Evolutionary conservation across 164 flowering plant genomes (phyloP).

Genomic region (Tetrastigma voinierianum): DNA sequence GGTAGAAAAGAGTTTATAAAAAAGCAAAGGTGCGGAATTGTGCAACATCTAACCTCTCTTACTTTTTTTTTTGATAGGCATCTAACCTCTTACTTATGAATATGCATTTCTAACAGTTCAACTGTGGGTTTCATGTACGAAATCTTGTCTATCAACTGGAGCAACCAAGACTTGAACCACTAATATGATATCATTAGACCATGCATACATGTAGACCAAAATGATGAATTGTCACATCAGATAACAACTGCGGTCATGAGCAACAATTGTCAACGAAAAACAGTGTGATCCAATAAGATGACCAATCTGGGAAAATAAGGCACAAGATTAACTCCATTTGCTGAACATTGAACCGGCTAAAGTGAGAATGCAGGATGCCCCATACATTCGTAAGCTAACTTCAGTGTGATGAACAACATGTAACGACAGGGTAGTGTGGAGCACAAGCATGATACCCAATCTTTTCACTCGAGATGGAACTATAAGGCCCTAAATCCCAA

Average conservation of each 20-base stretch:
- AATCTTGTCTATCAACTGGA: background rate
- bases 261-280: background rate
- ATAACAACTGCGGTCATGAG: slow-evolving; percentile 1
- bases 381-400: no score
- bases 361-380: no score
- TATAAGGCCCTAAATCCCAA: background rate
- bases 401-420: no score
- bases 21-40: no score
- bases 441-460: background rate
- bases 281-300: background rate
- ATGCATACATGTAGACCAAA: background rate
- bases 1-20: no score
- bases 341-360: background rate
- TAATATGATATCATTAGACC: background rate
- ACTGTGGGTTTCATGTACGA: background rate
- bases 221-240: background rate
- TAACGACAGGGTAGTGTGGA: no score
- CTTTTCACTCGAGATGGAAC: background rate
- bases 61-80: no score
- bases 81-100: no score
- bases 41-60: no score
- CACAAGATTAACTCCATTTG: background rate
- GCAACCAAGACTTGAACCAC: background rate
- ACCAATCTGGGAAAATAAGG: background rate
- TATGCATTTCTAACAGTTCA: no score